phyloP scores from a whole-genome alignment of 345 rosid genomes.

The Hibiscus mutabilis region DNA sequence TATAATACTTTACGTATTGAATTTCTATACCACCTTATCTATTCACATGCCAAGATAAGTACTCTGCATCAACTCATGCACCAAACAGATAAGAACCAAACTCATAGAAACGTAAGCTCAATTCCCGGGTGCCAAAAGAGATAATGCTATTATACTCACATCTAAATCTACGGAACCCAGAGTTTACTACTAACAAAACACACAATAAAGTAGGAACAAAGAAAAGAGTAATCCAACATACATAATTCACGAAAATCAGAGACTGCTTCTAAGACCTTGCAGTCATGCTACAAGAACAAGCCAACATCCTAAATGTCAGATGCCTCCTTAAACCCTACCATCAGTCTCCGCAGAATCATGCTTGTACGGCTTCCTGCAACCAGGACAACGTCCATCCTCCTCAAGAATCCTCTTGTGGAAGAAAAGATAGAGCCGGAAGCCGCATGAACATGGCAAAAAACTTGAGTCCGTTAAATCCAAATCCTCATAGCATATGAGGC shows the following conservation, averaged over 20 bases:
- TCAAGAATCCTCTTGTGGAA: conserved; percentile 91
- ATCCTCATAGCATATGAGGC: conserved; percentile 65
- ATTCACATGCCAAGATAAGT: conserved; percentile 55
- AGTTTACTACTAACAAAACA: conserved; percentile 17
- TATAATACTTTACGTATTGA: conserved; percentile 23
- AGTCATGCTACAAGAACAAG: conserved; percentile 78
- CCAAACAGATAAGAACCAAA: conserved; percentile 45
- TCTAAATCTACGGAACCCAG: conserved; percentile 29
- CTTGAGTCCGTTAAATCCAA: not conserved
- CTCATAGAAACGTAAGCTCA: conserved; percentile 13
- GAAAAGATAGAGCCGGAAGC: conserved; percentile 84
- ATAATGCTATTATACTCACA: conserved; percentile 40
- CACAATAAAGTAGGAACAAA: not conserved
- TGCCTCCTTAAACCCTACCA: conserved; percentile 46
- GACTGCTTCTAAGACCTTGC: conserved; percentile 28
- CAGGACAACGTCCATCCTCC: conserved; percentile 89
- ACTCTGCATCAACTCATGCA: conserved; percentile 62
- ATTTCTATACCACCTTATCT: conserved; percentile 63
- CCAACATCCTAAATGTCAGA: conserved; percentile 43
- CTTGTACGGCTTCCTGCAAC: conserved; percentile 77
- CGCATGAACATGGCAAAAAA: conserved; percentile 52
- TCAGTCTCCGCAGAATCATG: conserved; percentile 39
- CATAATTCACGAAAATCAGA: not conserved
- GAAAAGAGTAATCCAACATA: not conserved
- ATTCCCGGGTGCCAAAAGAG: conserved; percentile 42